Evolutionary conservation across 176 grass and related monocot genomes (phyloP).

Genomic region (Oryza glumipatula): DNA sequence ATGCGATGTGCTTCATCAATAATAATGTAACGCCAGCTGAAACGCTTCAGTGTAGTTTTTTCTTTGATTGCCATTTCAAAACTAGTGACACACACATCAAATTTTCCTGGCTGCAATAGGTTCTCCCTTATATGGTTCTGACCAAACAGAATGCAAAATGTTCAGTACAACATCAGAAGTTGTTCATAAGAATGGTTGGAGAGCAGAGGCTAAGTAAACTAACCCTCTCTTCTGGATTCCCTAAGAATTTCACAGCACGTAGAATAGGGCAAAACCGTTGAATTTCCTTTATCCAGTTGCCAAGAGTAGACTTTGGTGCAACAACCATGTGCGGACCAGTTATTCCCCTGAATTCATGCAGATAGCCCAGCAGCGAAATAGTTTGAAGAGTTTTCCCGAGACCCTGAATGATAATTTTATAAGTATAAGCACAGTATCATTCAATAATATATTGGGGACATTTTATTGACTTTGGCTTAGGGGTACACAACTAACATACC

Average conservation of each 20-base stretch:
- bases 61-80: slow-evolving; percentile 98
- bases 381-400: slow-evolving; percentile 99
- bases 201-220: slow-evolving; percentile 6
- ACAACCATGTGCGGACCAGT: slow-evolving; percentile 98
- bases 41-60: slow-evolving; percentile 74
- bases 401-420: slow-evolving; percentile 58
- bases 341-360: slow-evolving; percentile 95
- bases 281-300: slow-evolving; percentile 98
- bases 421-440: not conserved
- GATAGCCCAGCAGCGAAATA: slow-evolving; percentile 89
- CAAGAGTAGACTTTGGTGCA: slow-evolving; percentile 97
- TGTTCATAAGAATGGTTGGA: not conserved
- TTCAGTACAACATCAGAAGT: slow-evolving; percentile 26
- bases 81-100: slow-evolving; percentile 91
- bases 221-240: slow-evolving; percentile 98
- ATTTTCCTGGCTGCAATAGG: slow-evolving; percentile 84
- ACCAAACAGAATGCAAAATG: slow-evolving; percentile 25
- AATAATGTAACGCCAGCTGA: slow-evolving; percentile 92
- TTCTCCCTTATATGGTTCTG: slow-evolving; percentile 90
- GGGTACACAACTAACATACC: slow-evolving; percentile 54
- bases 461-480: not conserved
- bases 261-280: slow-evolving; percentile 89
- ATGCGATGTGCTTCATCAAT: slow-evolving; percentile 94
- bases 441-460: not conserved
- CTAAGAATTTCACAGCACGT: slow-evolving; percentile 86